Evolutionary conservation across 306 rosid species (phyloP).

Genomic region (Inga laurina): DNA sequence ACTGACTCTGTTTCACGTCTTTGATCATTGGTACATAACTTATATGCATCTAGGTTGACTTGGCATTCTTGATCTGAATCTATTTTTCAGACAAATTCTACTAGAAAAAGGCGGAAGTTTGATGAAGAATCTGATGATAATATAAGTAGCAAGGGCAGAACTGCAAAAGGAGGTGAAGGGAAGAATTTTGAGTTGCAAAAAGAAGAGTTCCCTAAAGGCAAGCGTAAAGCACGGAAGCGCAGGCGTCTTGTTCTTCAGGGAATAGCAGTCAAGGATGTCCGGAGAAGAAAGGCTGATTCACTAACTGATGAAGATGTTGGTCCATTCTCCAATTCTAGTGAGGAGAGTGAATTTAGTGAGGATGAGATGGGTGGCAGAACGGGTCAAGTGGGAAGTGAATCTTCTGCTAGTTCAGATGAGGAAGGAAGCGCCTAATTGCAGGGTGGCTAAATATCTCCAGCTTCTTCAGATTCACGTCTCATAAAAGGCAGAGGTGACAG

Average conservation of each 20-base stretch:
- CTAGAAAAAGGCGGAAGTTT: conserved; percentile 77
- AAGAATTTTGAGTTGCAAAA: conserved; percentile 77
- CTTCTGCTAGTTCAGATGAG: conserved; percentile 74
- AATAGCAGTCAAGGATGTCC: conserved; percentile 76
- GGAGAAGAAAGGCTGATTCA: conserved; percentile 63
- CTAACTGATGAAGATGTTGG: conserved; percentile 66
- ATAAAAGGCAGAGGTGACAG: not conserved
- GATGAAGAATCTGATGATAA: conserved; percentile 95
- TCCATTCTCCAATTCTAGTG: conserved; percentile 74
- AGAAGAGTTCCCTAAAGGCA: conserved; percentile 94
- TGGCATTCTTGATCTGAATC: conserved; percentile 19
- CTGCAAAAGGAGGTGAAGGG: conserved; percentile 58
- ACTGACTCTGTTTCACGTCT: not conserved
- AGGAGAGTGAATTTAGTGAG: conserved; percentile 77
- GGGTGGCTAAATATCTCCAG: conserved; percentile 2
- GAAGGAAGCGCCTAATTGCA: conserved; percentile 47
- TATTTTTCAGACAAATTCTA: conserved; percentile 77
- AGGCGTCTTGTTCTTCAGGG: conserved; percentile 94
- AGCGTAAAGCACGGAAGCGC: conserved; percentile 90
- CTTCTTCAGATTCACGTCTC: conserved; percentile 1
- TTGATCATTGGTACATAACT: not conserved
- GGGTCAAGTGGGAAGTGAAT: conserved; percentile 61
- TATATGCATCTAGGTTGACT: not conserved
- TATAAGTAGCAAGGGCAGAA: conserved; percentile 62
- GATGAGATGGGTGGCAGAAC: conserved; percentile 66